Percentiles rank a stretch among this genome's conserved stretches.
Conservation (phyloP, 352 stramenopile genomes). For the Phytophthora quininea region DNA sequence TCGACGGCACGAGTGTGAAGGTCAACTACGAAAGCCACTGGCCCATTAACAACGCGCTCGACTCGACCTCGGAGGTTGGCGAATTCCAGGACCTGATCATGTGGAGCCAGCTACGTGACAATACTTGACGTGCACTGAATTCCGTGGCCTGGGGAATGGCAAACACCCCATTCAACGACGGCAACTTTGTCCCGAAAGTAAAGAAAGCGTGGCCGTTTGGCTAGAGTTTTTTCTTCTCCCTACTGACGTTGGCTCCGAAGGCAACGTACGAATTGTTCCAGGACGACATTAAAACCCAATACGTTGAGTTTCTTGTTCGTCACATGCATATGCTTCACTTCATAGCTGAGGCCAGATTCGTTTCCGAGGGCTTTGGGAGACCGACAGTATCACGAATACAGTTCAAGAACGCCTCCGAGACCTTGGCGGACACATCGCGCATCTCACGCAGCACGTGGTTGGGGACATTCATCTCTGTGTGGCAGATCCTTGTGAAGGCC, state of each 20-base stretch:
- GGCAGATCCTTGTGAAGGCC: constrained; percentile 38
- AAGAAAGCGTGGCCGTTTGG: not conserved
- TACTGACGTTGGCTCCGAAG: too few species aligned
- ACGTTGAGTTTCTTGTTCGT: too few species aligned
- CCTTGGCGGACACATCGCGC: constrained; percentile 21
- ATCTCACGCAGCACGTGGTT: constrained; percentile 30
- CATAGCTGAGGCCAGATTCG: too few species aligned
- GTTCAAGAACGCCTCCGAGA: constrained; percentile 31
- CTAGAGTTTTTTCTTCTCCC: too few species aligned
- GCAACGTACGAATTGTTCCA: too few species aligned
- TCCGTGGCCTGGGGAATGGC: not conserved
- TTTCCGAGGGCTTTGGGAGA: constrained; percentile 5
- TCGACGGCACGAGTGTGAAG: not conserved
- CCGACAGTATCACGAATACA: constrained; percentile 26
- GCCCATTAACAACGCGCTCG: not conserved
- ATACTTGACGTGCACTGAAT: not conserved
- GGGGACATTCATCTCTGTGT: constrained; percentile 33
- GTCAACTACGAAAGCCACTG: not conserved
- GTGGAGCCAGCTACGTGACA: not conserved
- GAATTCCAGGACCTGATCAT: not conserved
- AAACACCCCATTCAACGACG: not conserved
- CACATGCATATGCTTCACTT: too few species aligned
- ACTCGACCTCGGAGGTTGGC: not conserved
- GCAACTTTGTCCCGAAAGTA: not conserved
- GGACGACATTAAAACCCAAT: too few species aligned